Base-by-base conservation (phyloP, 129 eudicot species). In the Centaurea solstitialis region DNA sequence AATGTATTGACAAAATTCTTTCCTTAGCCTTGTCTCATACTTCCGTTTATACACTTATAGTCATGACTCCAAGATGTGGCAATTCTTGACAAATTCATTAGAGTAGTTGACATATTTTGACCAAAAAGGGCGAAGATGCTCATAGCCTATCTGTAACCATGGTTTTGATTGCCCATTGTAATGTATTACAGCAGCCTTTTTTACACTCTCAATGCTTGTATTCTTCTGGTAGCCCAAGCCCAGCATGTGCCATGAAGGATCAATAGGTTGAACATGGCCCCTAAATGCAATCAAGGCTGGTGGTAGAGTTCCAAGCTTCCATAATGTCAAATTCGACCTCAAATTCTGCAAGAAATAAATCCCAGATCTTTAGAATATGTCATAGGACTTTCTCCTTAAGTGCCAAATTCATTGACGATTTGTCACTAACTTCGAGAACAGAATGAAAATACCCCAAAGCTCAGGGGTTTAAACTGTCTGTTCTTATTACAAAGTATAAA, bases 141-240 rank as follows among this genome's bases (percentile, higher is more conserved):
- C 95, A 70, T 91, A 96, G 9, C 99, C 99, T 62, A 96, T 91
- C 80, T 94, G 95, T 24, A 96, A 83, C 99, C 99, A 96, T 17
- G 99, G 99, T 84, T 96, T 96, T 35, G 99, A 91, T 78, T 96
- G 99, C 62, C 99, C 99, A 43, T 96, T 96, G 89, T 96, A 96
- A 83, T 96, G 99, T 69, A 96, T 96, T 28, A 96, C 99, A 28
- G 98, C 98, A 65, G 97, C 99, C 83, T 88, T 89, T 66, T 79
- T 89, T 80, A 96, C 82, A 61, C 83, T 88, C 80, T 96, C 98
- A 65, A 96, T 87, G 68, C 78, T 89, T 39, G 98, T 96, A 43
- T 89, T 88, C 50, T 86, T 91, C 86, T 96, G 99, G 88, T 96
- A 96, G 64, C 99, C 99, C 84, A 96, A 83, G 13, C 99, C 99